Base-by-base conservation (phyloP, 495 filamentous ascomycete species). In the Friedmanniomyces endolithicus region DNA sequence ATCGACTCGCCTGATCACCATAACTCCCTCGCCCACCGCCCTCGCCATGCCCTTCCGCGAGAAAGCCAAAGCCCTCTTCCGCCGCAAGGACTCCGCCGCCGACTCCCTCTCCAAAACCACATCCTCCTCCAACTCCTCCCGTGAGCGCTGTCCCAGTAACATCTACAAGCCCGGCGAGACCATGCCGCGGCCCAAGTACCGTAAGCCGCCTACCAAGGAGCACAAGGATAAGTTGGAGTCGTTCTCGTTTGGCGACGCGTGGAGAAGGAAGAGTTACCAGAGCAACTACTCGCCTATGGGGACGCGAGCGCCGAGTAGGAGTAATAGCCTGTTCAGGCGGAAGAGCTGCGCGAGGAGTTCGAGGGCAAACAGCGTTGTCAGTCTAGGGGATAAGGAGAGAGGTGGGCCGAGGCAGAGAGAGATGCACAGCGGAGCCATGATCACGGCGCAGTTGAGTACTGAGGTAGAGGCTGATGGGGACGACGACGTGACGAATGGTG, bases 171-270 rank as follows among this genome's bases (percentile, higher is more conserved):
- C 68, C 25, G 70, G 67, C 63, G 70, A 72, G 48, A 56, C 64
- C 44, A 67, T 72, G 66, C 70, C 70, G 9, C 64, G 63, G 16
- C 58, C 67, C 17, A 72, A 72, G 50, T 72, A 72, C 56, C 69
- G 69, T 20, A 61, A 59, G 0, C 66, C 66, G n/a, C 67, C 68
- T 16, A 61, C 53, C 37, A 65, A 65, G 43, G 61, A 66, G 50
- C 70, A 72, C 58, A 70, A 65, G 49, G 70, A 63, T 50, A 58
- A 65, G 11, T 65, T 72, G 11, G 70, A 71, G 48, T 23, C 62
- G 23, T 72, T 69, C 64, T 54, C 16, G 50, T 71, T 68, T 55
- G 59, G 58, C 23, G 63, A 63, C 11, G 66, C 67, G 20, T 70
- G 66, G 67, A 61, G 69, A 6, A 37, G 65, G 55, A 64, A 62